phyloP scores from a whole-genome alignment of 768 basidiomycete species.

The Gymnopilus junonius region DNA sequence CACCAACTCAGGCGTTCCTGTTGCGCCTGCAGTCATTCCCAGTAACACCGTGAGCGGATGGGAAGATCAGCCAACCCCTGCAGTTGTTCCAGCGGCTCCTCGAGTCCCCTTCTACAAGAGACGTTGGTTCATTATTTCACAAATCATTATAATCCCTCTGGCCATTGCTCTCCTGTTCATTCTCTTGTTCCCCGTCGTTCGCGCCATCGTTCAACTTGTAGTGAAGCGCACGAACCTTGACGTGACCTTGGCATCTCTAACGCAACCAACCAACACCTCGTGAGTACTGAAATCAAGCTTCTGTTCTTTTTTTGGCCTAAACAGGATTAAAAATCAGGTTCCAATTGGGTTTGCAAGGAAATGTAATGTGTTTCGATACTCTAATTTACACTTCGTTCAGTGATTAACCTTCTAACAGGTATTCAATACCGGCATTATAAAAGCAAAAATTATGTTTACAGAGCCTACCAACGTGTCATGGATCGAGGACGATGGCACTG shows the following conservation, averaged over 20 bases:
- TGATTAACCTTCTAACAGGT: conserved; percentile 40
- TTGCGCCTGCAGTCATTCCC: conserved; percentile 10
- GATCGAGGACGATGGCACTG: conserved; percentile 51
- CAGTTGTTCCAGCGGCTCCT: conserved; percentile 19
- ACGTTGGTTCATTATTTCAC: conserved; percentile 65
- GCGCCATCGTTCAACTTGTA: conserved; percentile 67
- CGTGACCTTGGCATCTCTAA: conserved; percentile 55
- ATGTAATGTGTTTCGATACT: conserved; percentile 38
- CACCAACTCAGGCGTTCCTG: conserved; percentile 27
- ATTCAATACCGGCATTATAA: conserved; percentile 67
- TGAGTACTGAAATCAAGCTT: conserved; percentile 33
- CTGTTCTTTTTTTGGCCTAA: background rate
- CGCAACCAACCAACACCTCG: conserved; percentile 59
- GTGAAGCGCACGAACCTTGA: conserved; percentile 60
- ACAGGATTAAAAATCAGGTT: conserved; percentile 44
- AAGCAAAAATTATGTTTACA: conserved; percentile 64
- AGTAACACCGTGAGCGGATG: conserved; percentile 22
- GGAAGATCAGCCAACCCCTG: conserved; percentile 20
- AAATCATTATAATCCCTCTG: conserved; percentile 51
- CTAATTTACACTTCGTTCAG: background rate
- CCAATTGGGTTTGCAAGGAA: conserved; percentile 52
- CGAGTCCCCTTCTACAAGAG: conserved; percentile 59
- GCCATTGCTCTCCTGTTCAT: conserved; percentile 70
- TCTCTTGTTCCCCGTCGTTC: conserved; percentile 68
- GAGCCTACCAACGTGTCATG: conserved; percentile 62